Evolutionary conservation across 345 rosid species (phyloP).

Genomic region (thale cress (Arabidopsis thaliana)): TAIR10.1 NC_003075.7:18373001-18373500

Average conservation of each 20-base stretch:
- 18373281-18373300: constrained; percentile 94
- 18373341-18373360: constrained; percentile 95
- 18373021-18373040: constrained; percentile 1
- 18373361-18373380: constrained; percentile 36
- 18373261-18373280: constrained; percentile 97
- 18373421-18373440: not conserved
- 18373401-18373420: not conserved
- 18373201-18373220: constrained; percentile 92
- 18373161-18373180: constrained; percentile 20
- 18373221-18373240: constrained; percentile 97
- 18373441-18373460: not conserved
- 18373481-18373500: not conserved
- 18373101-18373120: constrained; percentile 12
- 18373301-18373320: constrained; percentile 88
- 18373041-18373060: not conserved
- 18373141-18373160: not conserved
- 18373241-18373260: constrained; percentile 97
- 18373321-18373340: constrained; percentile 94
- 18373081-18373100: not conserved
- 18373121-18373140: constrained; percentile 3
- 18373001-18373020: constrained; percentile 7
- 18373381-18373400: not conserved
- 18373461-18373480: not conserved
- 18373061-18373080: not conserved
- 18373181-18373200: constrained; percentile 99